These are phyloP conservation scores for Yamadazyma songkhlaensis DNA, from an alignment of 1,139 yeast genomes.

Conservation along the genomic window DNA sequence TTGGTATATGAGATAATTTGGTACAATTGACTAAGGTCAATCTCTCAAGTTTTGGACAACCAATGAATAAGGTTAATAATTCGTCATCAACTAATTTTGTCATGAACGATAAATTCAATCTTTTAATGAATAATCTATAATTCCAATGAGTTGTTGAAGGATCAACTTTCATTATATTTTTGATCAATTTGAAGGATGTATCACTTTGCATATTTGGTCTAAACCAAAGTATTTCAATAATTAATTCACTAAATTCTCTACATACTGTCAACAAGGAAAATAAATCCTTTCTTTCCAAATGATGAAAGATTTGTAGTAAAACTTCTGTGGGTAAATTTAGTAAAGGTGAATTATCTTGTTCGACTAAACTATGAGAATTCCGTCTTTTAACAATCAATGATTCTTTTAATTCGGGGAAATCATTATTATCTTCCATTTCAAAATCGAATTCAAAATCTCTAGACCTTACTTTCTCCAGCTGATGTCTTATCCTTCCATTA, in stretches of 20 bases:
- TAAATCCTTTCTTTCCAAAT: conserved; percentile 65
- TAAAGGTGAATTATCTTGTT: conserved; percentile 43
- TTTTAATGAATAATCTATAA: conserved; percentile 70
- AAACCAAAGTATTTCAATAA: conserved; percentile 84
- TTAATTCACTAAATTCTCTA: conserved; percentile 74
- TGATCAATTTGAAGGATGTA: conserved; percentile 48
- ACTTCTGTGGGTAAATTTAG: conserved; percentile 78
- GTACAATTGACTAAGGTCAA: conserved; percentile 82
- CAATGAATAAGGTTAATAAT: conserved; percentile 51
- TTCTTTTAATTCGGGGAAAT: conserved; percentile 35
- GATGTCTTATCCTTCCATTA: conserved; percentile 6
- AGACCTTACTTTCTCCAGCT: conserved; percentile 7
- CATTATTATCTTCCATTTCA: conserved; percentile 33
- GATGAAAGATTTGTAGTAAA: conserved; percentile 64
- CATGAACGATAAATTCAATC: conserved; percentile 78
- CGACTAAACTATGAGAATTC: conserved; percentile 16
- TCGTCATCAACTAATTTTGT: conserved; percentile 67
- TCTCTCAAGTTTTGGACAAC: conserved; percentile 78
- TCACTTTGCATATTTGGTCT: conserved; percentile 75
- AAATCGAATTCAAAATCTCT: conserved; percentile 18
- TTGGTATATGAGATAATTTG: conserved; percentile 57
- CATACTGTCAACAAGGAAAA: conserved; percentile 73
- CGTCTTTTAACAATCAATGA: conserved; percentile 33
- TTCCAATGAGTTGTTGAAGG: conserved; percentile 58
- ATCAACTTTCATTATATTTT: conserved; percentile 52